Evolutionary conservation across 2,329 filamentous ascomycete genomes (phyloP).

Genomic region (Coccinonectria pachysandricola): DNA sequence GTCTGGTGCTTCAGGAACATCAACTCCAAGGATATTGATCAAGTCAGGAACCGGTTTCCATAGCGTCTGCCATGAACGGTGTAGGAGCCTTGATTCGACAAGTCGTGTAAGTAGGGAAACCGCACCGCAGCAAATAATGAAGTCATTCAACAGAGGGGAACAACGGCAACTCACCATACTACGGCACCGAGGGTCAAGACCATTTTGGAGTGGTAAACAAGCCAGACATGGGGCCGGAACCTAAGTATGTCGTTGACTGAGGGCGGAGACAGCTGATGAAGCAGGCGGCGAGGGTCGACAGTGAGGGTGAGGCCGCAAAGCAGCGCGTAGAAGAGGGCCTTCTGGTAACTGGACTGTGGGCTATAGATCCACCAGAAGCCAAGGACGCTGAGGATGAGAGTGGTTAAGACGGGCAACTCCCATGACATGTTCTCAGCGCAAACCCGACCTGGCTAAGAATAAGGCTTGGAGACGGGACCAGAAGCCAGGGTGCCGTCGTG

Average conservation of each 20-base stretch:
- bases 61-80: slow-evolving; percentile 78
- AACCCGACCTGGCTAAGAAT: slow-evolving; percentile 14
- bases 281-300: slow-evolving; percentile 21
- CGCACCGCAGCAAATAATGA: slow-evolving; percentile 8
- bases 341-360: slow-evolving; percentile 22
- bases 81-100: slow-evolving; percentile 54
- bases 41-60: slow-evolving; percentile 86
- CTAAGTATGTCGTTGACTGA: slow-evolving; percentile 26
- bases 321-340: slow-evolving; percentile 22
- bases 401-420: slow-evolving; percentile 30
- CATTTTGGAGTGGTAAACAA: slow-evolving; percentile 44
- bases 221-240: slow-evolving; percentile 35
- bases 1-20: slow-evolving; percentile 82
- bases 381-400: slow-evolving; percentile 29
- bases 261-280: slow-evolving; percentile 19
- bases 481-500: slow-evolving; percentile 12
- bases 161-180: slow-evolving; percentile 35
- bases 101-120: slow-evolving; percentile 1
- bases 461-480: slow-evolving; percentile 14
- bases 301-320: slow-evolving; percentile 23
- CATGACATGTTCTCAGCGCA: slow-evolving; percentile 34
- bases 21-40: slow-evolving; percentile 82
- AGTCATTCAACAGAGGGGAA: slow-evolving; percentile 1
- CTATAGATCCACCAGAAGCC: slow-evolving; percentile 29
- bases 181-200: slow-evolving; percentile 42